These are phyloP conservation scores for Sonneratia alba DNA, from an alignment of 345 rosid species.

Conservation along the genomic window DNA sequence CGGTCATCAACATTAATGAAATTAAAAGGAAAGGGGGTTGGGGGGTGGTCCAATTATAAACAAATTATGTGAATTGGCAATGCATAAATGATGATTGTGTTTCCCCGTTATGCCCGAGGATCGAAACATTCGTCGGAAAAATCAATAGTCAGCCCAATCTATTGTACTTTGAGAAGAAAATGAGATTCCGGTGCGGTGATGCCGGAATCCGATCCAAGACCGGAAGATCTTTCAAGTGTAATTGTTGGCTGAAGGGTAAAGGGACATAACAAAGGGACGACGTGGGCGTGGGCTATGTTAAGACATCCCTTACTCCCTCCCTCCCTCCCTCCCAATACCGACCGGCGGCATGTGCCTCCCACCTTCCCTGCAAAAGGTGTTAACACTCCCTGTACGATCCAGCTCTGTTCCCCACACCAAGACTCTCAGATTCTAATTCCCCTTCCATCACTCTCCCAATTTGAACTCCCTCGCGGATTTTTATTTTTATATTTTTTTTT, in stretches of 20 bases:
- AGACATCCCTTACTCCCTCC: not conserved
- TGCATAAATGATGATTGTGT: conserved; percentile 77
- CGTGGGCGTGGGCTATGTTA: conserved; percentile 28
- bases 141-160: no score
- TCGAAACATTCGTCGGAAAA: conserved; percentile 13
- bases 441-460: no score
- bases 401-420: not conserved
- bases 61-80: not conserved
- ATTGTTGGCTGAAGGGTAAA: no score
- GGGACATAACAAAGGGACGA: not conserved
- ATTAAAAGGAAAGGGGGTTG: conserved; percentile 11
- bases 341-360: conserved; percentile 50
- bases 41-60: conserved; percentile 1
- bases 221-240: no score
- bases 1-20: not conserved
- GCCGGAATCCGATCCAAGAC: no score
- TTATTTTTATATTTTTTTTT: no score
- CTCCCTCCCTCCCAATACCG: not conserved
- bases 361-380: conserved; percentile 36
- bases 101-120: conserved; percentile 42
- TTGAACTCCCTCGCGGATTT: not conserved
- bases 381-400: not conserved
- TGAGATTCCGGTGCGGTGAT: no score
- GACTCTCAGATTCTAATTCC: not conserved
- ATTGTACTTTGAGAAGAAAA: no score